phyloP scores from a whole-genome alignment of 169 alveolate species.

The Toxoplasma gondii region DNA sequence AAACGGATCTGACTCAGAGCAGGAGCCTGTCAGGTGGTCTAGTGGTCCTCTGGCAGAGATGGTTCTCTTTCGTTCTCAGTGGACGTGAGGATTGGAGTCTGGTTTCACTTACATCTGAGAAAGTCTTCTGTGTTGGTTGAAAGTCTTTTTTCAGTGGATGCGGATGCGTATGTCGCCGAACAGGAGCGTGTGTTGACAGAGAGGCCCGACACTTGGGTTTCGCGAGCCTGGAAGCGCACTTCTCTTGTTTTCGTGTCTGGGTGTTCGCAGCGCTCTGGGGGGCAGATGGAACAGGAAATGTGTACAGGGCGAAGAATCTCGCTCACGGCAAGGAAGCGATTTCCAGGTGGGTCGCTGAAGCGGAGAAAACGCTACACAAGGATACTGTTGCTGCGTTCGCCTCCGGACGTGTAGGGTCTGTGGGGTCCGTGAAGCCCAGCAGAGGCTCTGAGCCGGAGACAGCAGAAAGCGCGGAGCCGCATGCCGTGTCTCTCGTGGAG shows the following conservation, averaged over 20 bases:
- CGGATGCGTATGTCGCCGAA: not conserved
- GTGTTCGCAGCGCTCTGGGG: slow-evolving; percentile 50
- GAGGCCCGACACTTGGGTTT: not conserved
- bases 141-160: too few relatives aligned
- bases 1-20: too few relatives aligned
- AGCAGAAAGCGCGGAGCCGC: not conserved
- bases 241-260: not conserved
- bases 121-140: too few relatives aligned
- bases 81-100: too few relatives aligned
- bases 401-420: not conserved
- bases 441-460: not conserved
- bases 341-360: not conserved
- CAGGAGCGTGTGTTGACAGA: not conserved
- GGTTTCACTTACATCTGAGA: too few relatives aligned
- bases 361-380: not conserved
- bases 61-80: too few relatives aligned
- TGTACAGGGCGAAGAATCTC: slow-evolving; percentile 11
- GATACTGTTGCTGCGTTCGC: not conserved
- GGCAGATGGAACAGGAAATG: slow-evolving; percentile 28
- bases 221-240: not conserved
- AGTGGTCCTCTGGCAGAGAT: too few relatives aligned
- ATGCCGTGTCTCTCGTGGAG: not conserved
- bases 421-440: not conserved
- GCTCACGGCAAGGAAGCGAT: not conserved
- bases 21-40: too few relatives aligned